Evolutionary conservation across 208 protist species (phyloP).

Genomic region (Angomonas ambiguus): DNA sequence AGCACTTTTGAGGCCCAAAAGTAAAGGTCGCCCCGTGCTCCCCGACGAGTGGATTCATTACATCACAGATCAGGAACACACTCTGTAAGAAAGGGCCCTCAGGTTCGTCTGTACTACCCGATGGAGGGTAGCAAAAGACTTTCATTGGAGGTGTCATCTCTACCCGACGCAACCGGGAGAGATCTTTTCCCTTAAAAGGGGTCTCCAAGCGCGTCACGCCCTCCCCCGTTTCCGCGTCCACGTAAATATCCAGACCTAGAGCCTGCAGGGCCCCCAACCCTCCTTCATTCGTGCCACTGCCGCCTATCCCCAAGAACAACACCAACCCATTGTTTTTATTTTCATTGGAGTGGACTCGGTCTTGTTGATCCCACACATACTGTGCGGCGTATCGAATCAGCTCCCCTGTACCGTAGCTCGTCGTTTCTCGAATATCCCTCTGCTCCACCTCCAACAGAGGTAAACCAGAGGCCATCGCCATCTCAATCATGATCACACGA

Average conservation of each 20-base stretch:
- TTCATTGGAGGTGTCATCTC: slow-evolving; percentile 20
- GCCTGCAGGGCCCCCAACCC: slow-evolving; percentile 74
- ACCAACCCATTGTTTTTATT: slow-evolving; percentile 19
- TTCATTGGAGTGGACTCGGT: neutral
- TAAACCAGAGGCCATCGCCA: slow-evolving; percentile 66
- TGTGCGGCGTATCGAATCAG: slow-evolving; percentile 45
- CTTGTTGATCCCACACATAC: slow-evolving; percentile 21
- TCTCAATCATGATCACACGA: slow-evolving; percentile 62
- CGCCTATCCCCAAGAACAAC: slow-evolving; percentile 70
- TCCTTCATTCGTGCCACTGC: slow-evolving; percentile 82
- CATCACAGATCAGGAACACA: slow-evolving; percentile 72
- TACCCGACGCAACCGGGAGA: slow-evolving; percentile 35
- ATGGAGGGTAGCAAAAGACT: slow-evolving; percentile 12
- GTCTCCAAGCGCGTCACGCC: slow-evolving; percentile 18
- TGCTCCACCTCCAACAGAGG: slow-evolving; percentile 34
- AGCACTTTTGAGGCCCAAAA: slow-evolving; percentile 81
- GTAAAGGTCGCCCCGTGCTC: slow-evolving; percentile 56
- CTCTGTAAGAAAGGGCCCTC: slow-evolving; percentile 10
- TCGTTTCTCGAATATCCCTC: slow-evolving; percentile 50
- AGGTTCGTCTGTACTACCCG: neutral
- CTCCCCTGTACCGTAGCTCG: slow-evolving; percentile 73
- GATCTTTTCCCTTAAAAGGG: slow-evolving; percentile 54
- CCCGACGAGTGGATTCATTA: slow-evolving; percentile 63
- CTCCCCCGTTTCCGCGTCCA: neutral
- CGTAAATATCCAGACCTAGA: slow-evolving; percentile 52